phyloP scores from a whole-genome alignment of 805 yeast species.

The Candida yuanshanica region DNA sequence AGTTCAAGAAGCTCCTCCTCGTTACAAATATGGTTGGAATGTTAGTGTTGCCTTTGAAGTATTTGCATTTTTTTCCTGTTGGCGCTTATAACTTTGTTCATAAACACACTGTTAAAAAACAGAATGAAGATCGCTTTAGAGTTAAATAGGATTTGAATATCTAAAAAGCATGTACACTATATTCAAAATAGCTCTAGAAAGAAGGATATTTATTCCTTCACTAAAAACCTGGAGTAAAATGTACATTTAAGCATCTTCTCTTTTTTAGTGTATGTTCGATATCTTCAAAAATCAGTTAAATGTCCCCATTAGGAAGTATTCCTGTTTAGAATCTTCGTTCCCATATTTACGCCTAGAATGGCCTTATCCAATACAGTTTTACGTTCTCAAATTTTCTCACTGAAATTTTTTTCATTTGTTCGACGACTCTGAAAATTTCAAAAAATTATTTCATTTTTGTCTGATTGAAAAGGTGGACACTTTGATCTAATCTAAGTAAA shows the following conservation, averaged over 20 bases:
- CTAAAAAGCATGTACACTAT: too few relatives aligned
- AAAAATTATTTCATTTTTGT: constrained; percentile 1
- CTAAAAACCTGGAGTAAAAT: too few relatives aligned
- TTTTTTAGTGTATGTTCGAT: too few relatives aligned
- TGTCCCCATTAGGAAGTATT: background rate
- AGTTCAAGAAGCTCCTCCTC: constrained; percentile 36
- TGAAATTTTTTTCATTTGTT: constrained; percentile 13
- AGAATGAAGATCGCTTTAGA: too few relatives aligned
- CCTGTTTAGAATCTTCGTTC: background rate
- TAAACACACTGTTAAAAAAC: background rate
- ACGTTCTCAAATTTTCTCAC: constrained; percentile 16
- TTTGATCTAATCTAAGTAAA: background rate
- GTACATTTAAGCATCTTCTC: too few relatives aligned
- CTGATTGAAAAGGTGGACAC: too few relatives aligned
- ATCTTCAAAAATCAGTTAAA: too few relatives aligned
- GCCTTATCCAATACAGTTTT: background rate
- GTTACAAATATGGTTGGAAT: constrained; percentile 33
- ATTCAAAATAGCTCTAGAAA: too few relatives aligned
- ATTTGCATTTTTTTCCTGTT: background rate
- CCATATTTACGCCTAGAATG: background rate
- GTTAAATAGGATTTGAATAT: too few relatives aligned
- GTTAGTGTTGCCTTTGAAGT: constrained; percentile 4
- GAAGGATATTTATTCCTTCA: too few relatives aligned
- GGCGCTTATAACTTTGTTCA: constrained; percentile 1
- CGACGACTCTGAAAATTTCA: constrained; percentile 18